Percentiles rank a stretch among this genome's conserved stretches.
Evolutionary conservation across 2,329 filamentous ascomycete genomes (phyloP).

Genomic region (Colletotrichum tamarilloi): DNA sequence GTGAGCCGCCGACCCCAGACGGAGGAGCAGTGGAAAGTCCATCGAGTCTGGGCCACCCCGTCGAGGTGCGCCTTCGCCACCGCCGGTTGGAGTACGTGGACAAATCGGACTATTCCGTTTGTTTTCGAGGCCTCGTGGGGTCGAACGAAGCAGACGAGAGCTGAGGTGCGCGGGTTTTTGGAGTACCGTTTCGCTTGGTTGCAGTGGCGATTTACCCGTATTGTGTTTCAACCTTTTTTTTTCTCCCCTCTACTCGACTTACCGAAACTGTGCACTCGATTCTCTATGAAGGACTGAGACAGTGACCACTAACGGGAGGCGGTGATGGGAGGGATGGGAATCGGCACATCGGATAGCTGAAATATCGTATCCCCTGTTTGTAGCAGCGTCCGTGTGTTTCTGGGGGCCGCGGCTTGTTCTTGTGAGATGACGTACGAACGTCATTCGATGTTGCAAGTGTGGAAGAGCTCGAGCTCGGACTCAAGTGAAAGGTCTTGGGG

Average conservation of each 20-base stretch:
- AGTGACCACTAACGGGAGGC: too few relatives aligned
- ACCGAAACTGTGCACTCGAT: too few relatives aligned
- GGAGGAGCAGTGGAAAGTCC: not conserved
- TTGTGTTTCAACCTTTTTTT: not conserved
- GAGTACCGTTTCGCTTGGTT: not conserved
- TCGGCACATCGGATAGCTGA: not conserved
- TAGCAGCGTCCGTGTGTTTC: not conserved
- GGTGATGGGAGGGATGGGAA: too few relatives aligned
- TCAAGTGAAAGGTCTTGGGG: not conserved
- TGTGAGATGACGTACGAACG: conserved; percentile 2
- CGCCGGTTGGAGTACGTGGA: not conserved
- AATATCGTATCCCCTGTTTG: not conserved
- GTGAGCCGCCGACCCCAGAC: conserved; percentile 1
- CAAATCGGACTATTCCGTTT: not conserved
- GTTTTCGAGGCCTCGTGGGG: not conserved
- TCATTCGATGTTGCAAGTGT: not conserved
- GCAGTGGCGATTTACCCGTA: not conserved
- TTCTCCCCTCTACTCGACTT: too few relatives aligned
- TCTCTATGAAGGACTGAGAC: not conserved
- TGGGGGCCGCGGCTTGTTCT: not conserved
- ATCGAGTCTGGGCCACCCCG: not conserved
- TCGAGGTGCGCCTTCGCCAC: conserved; percentile 14
- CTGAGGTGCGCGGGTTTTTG: not conserved
- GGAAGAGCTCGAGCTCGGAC: not conserved
- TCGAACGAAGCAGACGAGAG: not conserved